Conservation (phyloP, 1,284 basidiomycete species). For the Ustilago bromivora region DNA sequence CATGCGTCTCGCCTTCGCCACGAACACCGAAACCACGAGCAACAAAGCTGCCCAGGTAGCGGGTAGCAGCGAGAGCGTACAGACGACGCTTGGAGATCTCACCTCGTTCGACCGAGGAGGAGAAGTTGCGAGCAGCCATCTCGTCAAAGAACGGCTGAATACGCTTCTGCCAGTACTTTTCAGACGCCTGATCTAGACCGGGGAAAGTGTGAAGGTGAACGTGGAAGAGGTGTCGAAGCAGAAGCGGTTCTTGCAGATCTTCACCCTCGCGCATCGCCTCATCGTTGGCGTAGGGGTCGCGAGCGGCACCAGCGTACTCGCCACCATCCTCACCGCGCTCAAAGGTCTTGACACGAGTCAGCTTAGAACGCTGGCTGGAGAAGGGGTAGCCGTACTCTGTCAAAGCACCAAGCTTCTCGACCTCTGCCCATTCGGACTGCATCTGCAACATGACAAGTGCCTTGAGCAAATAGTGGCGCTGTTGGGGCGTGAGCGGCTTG, state of each 20-base stretch:
- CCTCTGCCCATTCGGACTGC: slow-evolving; percentile 61
- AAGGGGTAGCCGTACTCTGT: slow-evolving; percentile 67
- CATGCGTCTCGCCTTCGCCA: slow-evolving; percentile 62
- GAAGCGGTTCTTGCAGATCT: slow-evolving; percentile 59
- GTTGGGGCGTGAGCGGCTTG: slow-evolving; percentile 56
- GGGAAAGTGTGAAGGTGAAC: slow-evolving; percentile 63
- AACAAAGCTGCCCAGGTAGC: slow-evolving; percentile 66
- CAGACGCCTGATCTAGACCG: slow-evolving; percentile 59
- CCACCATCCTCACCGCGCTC: slow-evolving; percentile 48
- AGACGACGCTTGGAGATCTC: slow-evolving; percentile 62
- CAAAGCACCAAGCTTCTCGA: slow-evolving; percentile 62
- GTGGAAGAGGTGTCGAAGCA: slow-evolving; percentile 68
- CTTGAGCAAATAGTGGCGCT: slow-evolving; percentile 67
- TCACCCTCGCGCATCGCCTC: slow-evolving; percentile 53
- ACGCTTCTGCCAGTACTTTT: slow-evolving; percentile 64
- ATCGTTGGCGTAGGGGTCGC: slow-evolving; percentile 61
- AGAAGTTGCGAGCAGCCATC: slow-evolving; percentile 60
- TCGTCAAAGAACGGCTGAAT: slow-evolving; percentile 67
- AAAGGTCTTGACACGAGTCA: slow-evolving; percentile 56
- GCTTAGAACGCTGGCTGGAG: slow-evolving; percentile 48
- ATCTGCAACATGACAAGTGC: slow-evolving; percentile 66
- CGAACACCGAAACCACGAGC: slow-evolving; percentile 66
- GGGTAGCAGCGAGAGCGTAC: slow-evolving; percentile 56
- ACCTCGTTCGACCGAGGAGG: slow-evolving; percentile 60
- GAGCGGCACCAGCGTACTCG: slow-evolving; percentile 52